Percentiles rank a stretch among this genome's conserved stretches.
Conservation (phyloP, 306 rosid species). For the Prunus mongolica region DNA sequence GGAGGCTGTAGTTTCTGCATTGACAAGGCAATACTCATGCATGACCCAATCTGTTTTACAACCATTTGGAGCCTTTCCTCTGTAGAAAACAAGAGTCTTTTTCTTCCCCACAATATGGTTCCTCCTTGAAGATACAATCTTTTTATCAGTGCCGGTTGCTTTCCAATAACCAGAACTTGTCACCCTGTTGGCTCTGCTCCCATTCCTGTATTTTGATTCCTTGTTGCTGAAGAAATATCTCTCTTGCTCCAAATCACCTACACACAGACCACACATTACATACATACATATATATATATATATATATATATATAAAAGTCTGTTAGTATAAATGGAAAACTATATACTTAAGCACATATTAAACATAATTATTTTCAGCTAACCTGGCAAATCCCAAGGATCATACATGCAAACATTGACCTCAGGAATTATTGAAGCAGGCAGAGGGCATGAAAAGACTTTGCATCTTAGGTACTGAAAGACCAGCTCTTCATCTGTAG, state of each 20-base stretch:
- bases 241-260: conserved; percentile 54
- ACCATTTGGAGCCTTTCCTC: conserved; percentile 55
- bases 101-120: conserved; percentile 47
- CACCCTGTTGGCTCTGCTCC: conserved; percentile 54
- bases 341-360: neutral
- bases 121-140: conserved; percentile 38
- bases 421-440: conserved; percentile 81
- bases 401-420: conserved; percentile 60
- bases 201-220: conserved; percentile 55
- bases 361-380: neutral
- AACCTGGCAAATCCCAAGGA: conserved; percentile 95
- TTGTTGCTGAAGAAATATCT: conserved; percentile 66
- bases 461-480: conserved; percentile 78
- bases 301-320: neutral
- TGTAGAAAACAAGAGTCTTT: conserved; percentile 61
- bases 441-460: conserved; percentile 64
- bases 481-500: conserved; percentile 89
- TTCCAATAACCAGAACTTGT: conserved; percentile 91
- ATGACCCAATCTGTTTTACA: conserved; percentile 64
- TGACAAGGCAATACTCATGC: conserved; percentile 76
- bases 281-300: too few relatives aligned
- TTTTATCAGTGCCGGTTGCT: conserved; percentile 68
- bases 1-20: conserved; percentile 7
- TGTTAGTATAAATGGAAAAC: neutral
- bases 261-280: neutral